phyloP scores from a whole-genome alignment of 169 alveolate genomes.

The Cryptosporidium sp. region DNA sequence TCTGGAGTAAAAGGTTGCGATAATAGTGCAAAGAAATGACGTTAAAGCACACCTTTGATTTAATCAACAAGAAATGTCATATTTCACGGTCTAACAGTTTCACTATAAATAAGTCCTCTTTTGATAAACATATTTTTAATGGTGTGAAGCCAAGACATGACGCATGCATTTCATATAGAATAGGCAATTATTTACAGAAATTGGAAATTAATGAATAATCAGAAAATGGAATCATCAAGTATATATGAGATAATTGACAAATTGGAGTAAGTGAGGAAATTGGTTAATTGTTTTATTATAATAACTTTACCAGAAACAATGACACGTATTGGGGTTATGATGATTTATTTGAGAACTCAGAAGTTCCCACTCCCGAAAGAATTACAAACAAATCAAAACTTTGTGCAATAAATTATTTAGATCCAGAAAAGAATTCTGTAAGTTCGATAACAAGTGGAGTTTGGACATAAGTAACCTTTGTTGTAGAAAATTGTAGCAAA shows the following conservation, averaged over 20 bases:
- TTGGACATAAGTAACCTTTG: background rate
- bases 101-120: background rate
- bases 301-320: conserved; percentile 1
- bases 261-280: conserved; percentile 23
- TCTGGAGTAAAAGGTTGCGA: background rate
- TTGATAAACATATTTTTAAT: background rate
- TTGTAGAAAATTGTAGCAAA: conserved; percentile 43
- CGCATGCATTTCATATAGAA: background rate
- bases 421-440: conserved; percentile 38
- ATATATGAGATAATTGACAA: conserved; percentile 68
- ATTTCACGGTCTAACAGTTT: background rate
- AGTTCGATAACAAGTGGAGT: background rate
- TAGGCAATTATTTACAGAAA: background rate
- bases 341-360: conserved; percentile 41
- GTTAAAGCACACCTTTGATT: background rate
- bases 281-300: background rate
- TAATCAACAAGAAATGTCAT: background rate
- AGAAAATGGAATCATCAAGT: conserved; percentile 56
- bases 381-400: conserved; percentile 23
- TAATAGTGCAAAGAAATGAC: background rate
- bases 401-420: conserved; percentile 6
- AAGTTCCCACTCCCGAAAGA: conserved; percentile 1
- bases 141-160: conserved; percentile 67
- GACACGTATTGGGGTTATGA: conserved; percentile 72
- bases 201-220: background rate